These are phyloP conservation scores for Beverwykella pulmonaria DNA, from an alignment of 495 filamentous ascomycete species.

Conservation along the genomic window DNA sequence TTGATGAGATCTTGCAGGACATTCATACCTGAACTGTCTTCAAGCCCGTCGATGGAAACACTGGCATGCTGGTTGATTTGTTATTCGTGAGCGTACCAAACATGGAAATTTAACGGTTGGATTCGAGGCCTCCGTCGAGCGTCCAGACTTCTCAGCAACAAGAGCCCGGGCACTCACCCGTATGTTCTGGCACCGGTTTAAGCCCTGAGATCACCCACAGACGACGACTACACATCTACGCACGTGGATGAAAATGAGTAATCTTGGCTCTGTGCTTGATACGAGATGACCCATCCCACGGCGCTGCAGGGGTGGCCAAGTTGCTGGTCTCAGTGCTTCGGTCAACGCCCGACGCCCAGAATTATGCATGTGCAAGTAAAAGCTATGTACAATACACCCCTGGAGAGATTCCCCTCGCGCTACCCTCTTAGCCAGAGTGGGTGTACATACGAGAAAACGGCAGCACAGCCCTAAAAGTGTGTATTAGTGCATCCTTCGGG, in stretches of 20 bases:
- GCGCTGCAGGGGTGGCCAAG: constrained; percentile 7
- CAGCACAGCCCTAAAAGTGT: constrained; percentile 8
- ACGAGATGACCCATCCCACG: constrained; percentile 2
- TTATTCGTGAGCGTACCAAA: constrained; percentile 12
- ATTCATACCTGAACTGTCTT: constrained; percentile 21
- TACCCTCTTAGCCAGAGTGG: constrained; percentile 9
- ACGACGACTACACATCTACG: constrained; percentile 10
- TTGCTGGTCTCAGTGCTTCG: constrained; percentile 10
- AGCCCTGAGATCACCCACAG: constrained; percentile 4
- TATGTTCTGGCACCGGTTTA: constrained; percentile 8
- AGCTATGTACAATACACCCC: constrained; percentile 9
- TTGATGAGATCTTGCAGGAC: constrained; percentile 22
- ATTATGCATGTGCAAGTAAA: constrained; percentile 12
- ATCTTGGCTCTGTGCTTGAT: constrained; percentile 9
- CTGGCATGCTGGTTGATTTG: constrained; percentile 14
- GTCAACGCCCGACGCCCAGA: constrained; percentile 8
- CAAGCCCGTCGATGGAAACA: constrained; percentile 16
- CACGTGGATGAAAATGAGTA: constrained; percentile 12
- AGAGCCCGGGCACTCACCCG: constrained; percentile 9
- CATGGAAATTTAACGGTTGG: constrained; percentile 14
- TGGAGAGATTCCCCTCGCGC: constrained; percentile 6
- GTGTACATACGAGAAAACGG: constrained; percentile 6
- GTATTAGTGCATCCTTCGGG: constrained; percentile 10
- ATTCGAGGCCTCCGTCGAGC: constrained; percentile 11
- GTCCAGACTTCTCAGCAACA: constrained; percentile 10